Evolutionary conservation across 768 basidiomycete species (phyloP).

Genomic region (Boletellus ananiceps): DNA sequence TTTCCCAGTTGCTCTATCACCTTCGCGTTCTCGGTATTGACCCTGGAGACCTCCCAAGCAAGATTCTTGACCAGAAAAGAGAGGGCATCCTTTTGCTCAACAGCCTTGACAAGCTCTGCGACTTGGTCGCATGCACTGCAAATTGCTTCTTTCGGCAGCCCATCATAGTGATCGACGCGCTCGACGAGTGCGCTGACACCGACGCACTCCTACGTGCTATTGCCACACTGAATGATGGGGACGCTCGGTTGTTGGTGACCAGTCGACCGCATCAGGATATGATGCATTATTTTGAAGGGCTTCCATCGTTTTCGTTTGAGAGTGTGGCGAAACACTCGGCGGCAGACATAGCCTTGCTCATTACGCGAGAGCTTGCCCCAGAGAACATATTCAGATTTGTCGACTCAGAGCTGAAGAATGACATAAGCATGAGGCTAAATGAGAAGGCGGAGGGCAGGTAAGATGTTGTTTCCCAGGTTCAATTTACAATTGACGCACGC

Average conservation of each 20-base stretch:
- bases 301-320: not conserved
- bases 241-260: not conserved
- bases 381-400: not conserved
- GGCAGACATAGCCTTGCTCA: not conserved
- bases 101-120: not conserved
- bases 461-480: not conserved
- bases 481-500: not conserved
- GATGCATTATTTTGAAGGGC: not conserved
- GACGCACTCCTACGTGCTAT: not conserved
- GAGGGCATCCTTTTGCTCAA: not conserved
- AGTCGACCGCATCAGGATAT: not conserved
- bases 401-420: not conserved
- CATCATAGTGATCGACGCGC: conserved; percentile 9
- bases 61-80: not conserved
- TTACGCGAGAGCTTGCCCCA: not conserved
- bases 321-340: not conserved
- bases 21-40: not conserved
- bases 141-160: not conserved
- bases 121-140: not conserved
- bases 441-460: conserved; percentile 1
- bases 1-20: not conserved
- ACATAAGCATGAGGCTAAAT: not conserved
- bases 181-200: conserved; percentile 7
- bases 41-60: not conserved
- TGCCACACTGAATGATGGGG: not conserved